Evolutionary conservation across 495 filamentous ascomycete genomes (phyloP).

Genomic region (Tuber calosporum): DNA sequence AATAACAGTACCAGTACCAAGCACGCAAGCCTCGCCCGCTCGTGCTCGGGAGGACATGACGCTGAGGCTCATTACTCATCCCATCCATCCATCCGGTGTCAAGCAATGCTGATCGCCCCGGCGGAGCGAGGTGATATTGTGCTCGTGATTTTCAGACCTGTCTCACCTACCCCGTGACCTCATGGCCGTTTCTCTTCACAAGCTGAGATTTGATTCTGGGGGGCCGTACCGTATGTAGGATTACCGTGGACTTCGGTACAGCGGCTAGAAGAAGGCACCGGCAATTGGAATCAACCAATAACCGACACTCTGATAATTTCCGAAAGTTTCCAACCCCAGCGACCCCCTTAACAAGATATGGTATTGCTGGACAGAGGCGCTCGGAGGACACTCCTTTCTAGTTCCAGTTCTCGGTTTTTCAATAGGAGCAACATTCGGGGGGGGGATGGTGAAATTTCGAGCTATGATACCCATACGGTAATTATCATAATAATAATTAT

Average conservation of each 20-base stretch:
- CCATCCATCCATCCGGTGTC: not conserved
- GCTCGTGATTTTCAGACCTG: not conserved
- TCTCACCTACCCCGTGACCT: not conserved
- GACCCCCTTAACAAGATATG: too few relatives aligned
- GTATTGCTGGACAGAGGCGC: too few relatives aligned
- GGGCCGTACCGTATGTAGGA: not conserved
- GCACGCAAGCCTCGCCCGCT: not conserved
- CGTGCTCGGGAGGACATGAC: not conserved
- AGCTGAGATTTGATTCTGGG: not conserved
- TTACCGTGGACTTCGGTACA: not conserved
- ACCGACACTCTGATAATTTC: too few relatives aligned
- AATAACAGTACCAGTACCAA: not conserved
- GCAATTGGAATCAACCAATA: too few relatives aligned
- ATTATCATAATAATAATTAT: too few relatives aligned
- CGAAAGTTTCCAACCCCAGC: too few relatives aligned
- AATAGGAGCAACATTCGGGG: too few relatives aligned
- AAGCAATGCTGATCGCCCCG: not conserved
- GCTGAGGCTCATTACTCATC: not conserved
- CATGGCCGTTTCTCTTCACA: not conserved
- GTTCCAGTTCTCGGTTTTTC: too few relatives aligned
- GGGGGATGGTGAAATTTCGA: too few relatives aligned
- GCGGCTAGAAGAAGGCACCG: not conserved
- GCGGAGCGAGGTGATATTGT: not conserved
- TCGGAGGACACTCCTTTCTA: too few relatives aligned
- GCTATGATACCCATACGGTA: too few relatives aligned